Evolutionary conservation across 331 rosid genomes (phyloP).

Genomic region (Rhamnella rubrinervis): DNA sequence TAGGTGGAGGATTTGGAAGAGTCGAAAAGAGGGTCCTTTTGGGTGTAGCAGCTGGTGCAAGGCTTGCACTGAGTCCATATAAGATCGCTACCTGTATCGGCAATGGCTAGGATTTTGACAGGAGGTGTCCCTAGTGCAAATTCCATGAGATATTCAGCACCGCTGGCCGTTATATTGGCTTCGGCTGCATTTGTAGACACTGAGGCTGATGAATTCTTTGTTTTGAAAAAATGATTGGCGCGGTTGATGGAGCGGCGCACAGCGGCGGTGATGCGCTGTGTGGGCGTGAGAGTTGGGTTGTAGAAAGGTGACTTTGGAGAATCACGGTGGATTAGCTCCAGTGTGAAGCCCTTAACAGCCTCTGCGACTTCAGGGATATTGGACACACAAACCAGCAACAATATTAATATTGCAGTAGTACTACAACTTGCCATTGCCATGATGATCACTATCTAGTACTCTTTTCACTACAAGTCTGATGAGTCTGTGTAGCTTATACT

Average conservation of each 20-base stretch:
- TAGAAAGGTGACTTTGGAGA: constrained; percentile 47
- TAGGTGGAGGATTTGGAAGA: constrained; percentile 32
- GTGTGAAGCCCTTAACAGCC: constrained; percentile 28
- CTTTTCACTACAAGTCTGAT: too few relatives aligned
- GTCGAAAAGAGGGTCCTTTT: constrained; percentile 37
- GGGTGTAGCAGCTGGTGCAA: constrained; percentile 37
- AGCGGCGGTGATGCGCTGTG: constrained; percentile 18
- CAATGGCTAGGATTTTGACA: constrained; percentile 17
- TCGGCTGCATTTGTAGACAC: background rate
- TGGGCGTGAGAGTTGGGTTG: constrained; percentile 21
- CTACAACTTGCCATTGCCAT: too few relatives aligned
- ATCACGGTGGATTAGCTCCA: constrained; percentile 50
- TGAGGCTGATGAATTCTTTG: background rate
- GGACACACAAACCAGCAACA: background rate
- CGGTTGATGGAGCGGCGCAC: constrained; percentile 37
- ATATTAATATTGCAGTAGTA: too few relatives aligned
- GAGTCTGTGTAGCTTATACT: too few relatives aligned
- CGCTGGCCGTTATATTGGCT: background rate
- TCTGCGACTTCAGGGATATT: too few relatives aligned
- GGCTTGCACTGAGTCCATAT: constrained; percentile 63
- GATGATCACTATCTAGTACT: too few relatives aligned
- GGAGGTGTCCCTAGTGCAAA: constrained; percentile 46
- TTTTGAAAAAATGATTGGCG: background rate
- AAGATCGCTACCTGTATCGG: constrained; percentile 58
- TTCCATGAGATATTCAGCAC: constrained; percentile 38